A percentile compares a stretch with the other conserved stretches of the same genome.
Conservation (phyloP, 352 stramenopile species). For the Phytopythium ostracodes region DNA sequence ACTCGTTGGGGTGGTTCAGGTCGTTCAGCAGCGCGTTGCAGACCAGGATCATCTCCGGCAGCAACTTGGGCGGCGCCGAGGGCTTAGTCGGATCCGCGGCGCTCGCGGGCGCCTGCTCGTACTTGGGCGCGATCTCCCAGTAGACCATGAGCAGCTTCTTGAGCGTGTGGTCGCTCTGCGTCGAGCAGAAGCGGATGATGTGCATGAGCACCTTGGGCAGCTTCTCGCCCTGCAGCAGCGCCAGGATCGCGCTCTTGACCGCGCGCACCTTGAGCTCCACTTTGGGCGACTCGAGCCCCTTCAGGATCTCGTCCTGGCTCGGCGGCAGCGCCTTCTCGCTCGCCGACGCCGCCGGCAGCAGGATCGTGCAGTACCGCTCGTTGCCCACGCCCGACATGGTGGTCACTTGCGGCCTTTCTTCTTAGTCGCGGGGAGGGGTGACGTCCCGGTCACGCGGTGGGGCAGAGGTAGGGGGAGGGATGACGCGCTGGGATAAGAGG, state of each 20-base stretch:
- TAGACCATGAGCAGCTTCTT: conserved; percentile 99
- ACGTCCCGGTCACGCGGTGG: neutral
- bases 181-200: conserved; percentile 99
- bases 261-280: conserved; percentile 96
- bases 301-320: conserved; percentile 96
- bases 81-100: conserved; percentile 18
- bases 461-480: neutral
- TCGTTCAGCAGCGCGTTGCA: conserved; percentile 99
- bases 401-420: too few relatives aligned
- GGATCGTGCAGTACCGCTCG: conserved; percentile 84
- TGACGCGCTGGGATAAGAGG: neutral
- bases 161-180: conserved; percentile 98
- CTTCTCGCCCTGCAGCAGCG: conserved; percentile 97
- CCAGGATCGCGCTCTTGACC: conserved; percentile 98
- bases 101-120: conserved; percentile 72
- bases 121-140: conserved; percentile 98
- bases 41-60: conserved; percentile 99
- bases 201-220: conserved; percentile 99
- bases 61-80: conserved; percentile 87
- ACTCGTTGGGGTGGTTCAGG: conserved; percentile 99
- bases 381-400: conserved; percentile 70
- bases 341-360: conserved; percentile 57
- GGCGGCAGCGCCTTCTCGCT: conserved; percentile 60
- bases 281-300: conserved; percentile 94
- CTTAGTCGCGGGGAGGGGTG: neutral